A percentile compares a stretch with the other conserved stretches of the same genome.
Conservation (phyloP, 1,284 basidiomycete species). For the Fomitiporia mediterranea region DNA sequence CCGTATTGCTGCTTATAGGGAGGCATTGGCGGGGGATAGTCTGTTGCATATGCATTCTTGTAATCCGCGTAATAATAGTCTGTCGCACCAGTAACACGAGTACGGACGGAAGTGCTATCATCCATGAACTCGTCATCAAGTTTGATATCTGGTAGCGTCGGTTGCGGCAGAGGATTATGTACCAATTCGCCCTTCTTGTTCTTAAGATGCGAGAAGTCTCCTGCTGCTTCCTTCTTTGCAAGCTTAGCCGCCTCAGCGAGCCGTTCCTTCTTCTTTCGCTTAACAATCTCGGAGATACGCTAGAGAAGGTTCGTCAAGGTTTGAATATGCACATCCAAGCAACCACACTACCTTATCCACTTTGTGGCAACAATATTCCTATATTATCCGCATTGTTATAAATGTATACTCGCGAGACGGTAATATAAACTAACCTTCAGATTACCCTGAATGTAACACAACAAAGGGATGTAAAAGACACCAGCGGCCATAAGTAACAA, state of each 20-base stretch:
- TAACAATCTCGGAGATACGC: conserved; percentile 93
- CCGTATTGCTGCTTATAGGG: conserved; percentile 16
- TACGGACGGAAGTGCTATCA: conserved; percentile 18
- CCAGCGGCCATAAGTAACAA: conserved; percentile 80
- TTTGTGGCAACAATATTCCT: conserved; percentile 99
- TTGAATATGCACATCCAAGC: not conserved
- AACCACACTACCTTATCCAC: conserved; percentile 77
- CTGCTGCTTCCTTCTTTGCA: conserved; percentile 86
- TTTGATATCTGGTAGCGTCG: conserved; percentile 89
- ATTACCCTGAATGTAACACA: conserved; percentile 95
- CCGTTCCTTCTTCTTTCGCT: conserved; percentile 85
- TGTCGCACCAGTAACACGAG: conserved; percentile 9
- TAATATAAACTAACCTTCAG: conserved; percentile 59
- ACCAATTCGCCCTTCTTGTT: conserved; percentile 89
- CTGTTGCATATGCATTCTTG: conserved; percentile 16
- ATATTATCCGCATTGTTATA: conserved; percentile 12
- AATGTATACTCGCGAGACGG: not conserved
- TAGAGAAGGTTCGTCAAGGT: conserved; percentile 27
- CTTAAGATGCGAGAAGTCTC: conserved; percentile 87
- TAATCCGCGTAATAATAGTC: conserved; percentile 19
- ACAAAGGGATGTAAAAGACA: conserved; percentile 85
- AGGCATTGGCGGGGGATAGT: conserved; percentile 20
- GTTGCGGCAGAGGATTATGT: conserved; percentile 84
- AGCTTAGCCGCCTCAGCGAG: conserved; percentile 77
- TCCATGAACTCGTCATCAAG: conserved; percentile 25